phyloP scores from a whole-genome alignment of 768 basidiomycete species.

The Suillus alpinus region DNA sequence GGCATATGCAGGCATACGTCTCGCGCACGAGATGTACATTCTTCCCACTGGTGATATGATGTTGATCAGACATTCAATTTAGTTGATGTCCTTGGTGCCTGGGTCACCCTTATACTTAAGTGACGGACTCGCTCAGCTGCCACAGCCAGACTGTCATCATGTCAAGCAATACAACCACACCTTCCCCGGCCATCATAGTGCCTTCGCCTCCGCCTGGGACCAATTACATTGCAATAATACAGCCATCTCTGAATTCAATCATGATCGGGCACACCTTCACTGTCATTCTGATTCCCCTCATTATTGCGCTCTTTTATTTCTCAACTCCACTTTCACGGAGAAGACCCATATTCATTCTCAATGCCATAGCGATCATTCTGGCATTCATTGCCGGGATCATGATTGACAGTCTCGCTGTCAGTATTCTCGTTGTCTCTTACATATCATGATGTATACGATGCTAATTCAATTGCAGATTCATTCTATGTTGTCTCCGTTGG shows the following conservation, averaged over 20 bases:
- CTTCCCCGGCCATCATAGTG: background rate
- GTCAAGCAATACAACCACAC: background rate
- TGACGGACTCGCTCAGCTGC: background rate
- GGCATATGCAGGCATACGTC: background rate
- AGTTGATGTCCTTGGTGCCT: background rate
- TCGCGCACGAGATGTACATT: background rate
- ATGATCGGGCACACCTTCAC: background rate
- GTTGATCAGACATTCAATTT: background rate
- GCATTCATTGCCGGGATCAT: conserved; percentile 8
- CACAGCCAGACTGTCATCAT: background rate
- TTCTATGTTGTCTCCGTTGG: background rate
- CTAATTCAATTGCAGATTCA: background rate
- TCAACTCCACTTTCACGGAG: conserved; percentile 19
- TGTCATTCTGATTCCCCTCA: background rate
- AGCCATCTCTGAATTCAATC: conserved; percentile 2
- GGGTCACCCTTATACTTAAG: background rate
- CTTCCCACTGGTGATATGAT: background rate
- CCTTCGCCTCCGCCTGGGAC: conserved; percentile 1
- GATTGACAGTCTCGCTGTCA: background rate
- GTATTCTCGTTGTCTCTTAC: conserved; percentile 9
- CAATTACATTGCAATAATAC: conserved; percentile 4
- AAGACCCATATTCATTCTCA: conserved; percentile 24
- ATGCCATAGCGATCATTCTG: conserved; percentile 18
- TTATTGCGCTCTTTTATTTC: conserved; percentile 22
- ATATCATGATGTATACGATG: too few relatives aligned